Evolutionary conservation across 345 rosid species (phyloP).

Genomic region (Lagerstroemia speciosa): DNA sequence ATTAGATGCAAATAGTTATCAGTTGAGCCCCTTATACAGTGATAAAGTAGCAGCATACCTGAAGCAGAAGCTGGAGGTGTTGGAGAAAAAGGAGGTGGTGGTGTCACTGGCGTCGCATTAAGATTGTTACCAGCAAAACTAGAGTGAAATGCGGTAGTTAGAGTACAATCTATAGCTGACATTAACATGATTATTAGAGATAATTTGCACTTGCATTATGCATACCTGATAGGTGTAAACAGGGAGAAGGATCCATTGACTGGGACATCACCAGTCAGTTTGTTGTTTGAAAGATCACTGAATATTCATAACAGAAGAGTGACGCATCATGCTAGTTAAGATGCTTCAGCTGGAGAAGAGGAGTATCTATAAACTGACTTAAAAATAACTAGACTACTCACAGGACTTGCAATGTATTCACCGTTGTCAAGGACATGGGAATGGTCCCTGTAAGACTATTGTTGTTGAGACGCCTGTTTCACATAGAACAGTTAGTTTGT

Average conservation of each 20-base stretch:
- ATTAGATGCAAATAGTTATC: not conserved
- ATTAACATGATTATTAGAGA: not conserved
- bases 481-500: not conserved
- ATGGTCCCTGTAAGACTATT: constrained; percentile 13
- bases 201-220: constrained; percentile 18
- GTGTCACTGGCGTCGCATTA: constrained; percentile 21
- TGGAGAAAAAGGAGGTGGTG: constrained; percentile 46
- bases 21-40: not conserved
- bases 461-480: constrained; percentile 20
- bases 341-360: not conserved
- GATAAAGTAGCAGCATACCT: constrained; percentile 28
- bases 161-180: not conserved
- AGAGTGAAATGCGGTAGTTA: constrained; percentile 25
- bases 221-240: constrained; percentile 75
- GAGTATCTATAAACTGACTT: not conserved
- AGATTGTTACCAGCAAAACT: constrained; percentile 49
- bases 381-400: constrained; percentile 8
- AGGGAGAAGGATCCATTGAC: constrained; percentile 73
- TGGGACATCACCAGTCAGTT: constrained; percentile 55
- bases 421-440: constrained; percentile 12
- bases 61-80: constrained; percentile 24
- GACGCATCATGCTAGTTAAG: not conserved
- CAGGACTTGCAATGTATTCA: constrained; percentile 18
- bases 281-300: constrained; percentile 82
- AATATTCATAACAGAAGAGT: constrained; percentile 15